Evolutionary conservation across 2,329 filamentous ascomycete species (phyloP), one percentile per base, ranked within the genome.

Genomic region (Nemania serpens): DNA sequence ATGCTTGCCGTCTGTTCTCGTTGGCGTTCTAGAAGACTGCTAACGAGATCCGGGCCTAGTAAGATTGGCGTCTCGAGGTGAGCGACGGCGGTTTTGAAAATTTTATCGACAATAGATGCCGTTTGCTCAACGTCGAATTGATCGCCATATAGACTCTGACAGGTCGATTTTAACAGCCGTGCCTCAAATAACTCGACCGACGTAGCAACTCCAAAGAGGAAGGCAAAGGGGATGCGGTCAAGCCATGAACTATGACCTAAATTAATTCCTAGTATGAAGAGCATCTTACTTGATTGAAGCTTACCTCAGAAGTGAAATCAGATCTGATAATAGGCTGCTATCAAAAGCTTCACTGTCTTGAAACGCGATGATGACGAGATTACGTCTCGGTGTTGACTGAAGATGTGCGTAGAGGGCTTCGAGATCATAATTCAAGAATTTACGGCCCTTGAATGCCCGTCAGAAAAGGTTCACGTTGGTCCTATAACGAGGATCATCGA

Each of bases 261-360:
- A 42, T 64, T 39, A 64, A 18, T 18, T 34, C 18, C 25, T n/a
- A 9, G 9, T 39, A 52, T 22, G n/a, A 34, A 22, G 12, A 18
- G 29, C 13, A n/a, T 59, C 76, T 41, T 5, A 4, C 78, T 53
- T 33, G n/a, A 22, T n/a, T 1, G 29, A 17, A 20, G 75, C 82
- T 50, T 79, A 90, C 88, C 85, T 84, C 61, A 94, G 82, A 5
- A 93, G 80, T 39, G 82, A 80, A 47, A 94, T 82, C 37, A 92
- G 71, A 59, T 94, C 90, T 1, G 87, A 87, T 12, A 96, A 77
- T n/a, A 95, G 75, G 33, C 78, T 78, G 48, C 85, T 85, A 68
- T 93, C 91, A 70, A 95, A 93, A 0, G 88, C 91, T 75, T 95
- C 91, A 64, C 90, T 92, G 70, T 95, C 91, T 72, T 93, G 88